A percentile compares a stretch with the other conserved stretches of the same genome.
Evolutionary conservation across 495 filamentous ascomycete species (phyloP).

Genomic region (Letharia columbiana): DNA sequence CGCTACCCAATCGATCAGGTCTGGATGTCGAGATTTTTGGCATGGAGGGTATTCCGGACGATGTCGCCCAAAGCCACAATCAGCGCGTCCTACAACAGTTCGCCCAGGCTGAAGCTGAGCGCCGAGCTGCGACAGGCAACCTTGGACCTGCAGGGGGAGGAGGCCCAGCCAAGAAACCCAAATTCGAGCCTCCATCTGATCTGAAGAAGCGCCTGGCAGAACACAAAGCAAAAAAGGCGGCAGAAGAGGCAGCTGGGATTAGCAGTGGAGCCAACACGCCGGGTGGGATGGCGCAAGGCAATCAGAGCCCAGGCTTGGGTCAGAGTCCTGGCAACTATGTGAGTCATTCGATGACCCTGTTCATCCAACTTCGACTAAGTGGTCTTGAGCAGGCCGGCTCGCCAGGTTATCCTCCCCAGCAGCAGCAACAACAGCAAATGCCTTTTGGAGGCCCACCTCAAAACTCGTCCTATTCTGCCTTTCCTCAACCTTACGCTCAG

Average conservation of each 20-base stretch:
- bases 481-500: constrained; percentile 28
- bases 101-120: constrained; percentile 75
- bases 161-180: constrained; percentile 62
- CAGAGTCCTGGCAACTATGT: constrained; percentile 49
- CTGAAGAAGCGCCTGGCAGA: constrained; percentile 76
- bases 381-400: constrained; percentile 19
- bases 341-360: constrained; percentile 28
- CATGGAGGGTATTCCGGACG: constrained; percentile 92
- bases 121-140: constrained; percentile 75
- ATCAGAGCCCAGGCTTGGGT: constrained; percentile 46
- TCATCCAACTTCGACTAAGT: background rate
- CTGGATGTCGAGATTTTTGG: constrained; percentile 94
- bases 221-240: constrained; percentile 60
- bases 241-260: constrained; percentile 47
- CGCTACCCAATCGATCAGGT: constrained; percentile 69
- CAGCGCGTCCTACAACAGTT: constrained; percentile 75
- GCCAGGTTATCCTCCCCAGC: constrained; percentile 25
- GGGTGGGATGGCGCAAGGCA: constrained; percentile 41
- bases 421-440: constrained; percentile 24
- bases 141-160: constrained; percentile 47
- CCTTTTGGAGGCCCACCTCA: constrained; percentile 25
- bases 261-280: constrained; percentile 56
- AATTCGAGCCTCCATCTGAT: constrained; percentile 66
- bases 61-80: constrained; percentile 70
- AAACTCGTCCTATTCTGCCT: constrained; percentile 22